phyloP scores from a whole-genome alignment of 306 rosid genomes.

The Crataegus laevigata region DNA sequence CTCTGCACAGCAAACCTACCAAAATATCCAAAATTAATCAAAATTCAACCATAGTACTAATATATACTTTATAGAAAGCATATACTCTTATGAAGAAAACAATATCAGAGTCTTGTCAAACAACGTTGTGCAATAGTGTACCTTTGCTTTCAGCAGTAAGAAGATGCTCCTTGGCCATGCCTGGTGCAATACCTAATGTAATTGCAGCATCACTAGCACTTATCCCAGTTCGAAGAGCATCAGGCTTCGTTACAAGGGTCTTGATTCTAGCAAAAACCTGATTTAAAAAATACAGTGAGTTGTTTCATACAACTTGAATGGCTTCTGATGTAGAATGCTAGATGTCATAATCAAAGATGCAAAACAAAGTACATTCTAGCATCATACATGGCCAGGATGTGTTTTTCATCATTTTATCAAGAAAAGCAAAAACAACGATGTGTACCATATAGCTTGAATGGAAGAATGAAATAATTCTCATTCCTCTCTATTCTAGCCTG shows the following conservation, averaged over 20 bases:
- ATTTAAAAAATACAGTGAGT: constrained; percentile 12
- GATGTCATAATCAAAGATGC: not conserved
- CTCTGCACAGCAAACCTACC: constrained; percentile 90
- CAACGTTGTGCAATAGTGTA: constrained; percentile 17
- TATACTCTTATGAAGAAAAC: not conserved
- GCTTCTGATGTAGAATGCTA: constrained; percentile 7
- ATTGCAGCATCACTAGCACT: constrained; percentile 96
- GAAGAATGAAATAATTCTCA: not conserved
- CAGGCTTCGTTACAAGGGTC: constrained; percentile 61
- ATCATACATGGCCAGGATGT: not conserved
- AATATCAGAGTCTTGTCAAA: not conserved
- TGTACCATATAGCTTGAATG: not conserved
- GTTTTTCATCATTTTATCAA: not conserved
- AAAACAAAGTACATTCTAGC: not conserved
- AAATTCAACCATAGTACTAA: not conserved
- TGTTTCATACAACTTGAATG: constrained; percentile 11
- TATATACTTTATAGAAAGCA: not conserved
- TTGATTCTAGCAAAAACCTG: constrained; percentile 77
- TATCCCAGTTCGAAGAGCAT: constrained; percentile 70
- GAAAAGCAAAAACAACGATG: not conserved
- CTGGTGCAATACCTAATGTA: constrained; percentile 86
- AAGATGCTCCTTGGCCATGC: constrained; percentile 98
- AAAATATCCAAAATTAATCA: constrained; percentile 23
- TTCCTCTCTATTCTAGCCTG: not conserved
- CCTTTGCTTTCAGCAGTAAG: constrained; percentile 90